phyloP scores from a whole-genome alignment of 2,329 filamentous ascomycete species.

The Cercospora sp. region DNA sequence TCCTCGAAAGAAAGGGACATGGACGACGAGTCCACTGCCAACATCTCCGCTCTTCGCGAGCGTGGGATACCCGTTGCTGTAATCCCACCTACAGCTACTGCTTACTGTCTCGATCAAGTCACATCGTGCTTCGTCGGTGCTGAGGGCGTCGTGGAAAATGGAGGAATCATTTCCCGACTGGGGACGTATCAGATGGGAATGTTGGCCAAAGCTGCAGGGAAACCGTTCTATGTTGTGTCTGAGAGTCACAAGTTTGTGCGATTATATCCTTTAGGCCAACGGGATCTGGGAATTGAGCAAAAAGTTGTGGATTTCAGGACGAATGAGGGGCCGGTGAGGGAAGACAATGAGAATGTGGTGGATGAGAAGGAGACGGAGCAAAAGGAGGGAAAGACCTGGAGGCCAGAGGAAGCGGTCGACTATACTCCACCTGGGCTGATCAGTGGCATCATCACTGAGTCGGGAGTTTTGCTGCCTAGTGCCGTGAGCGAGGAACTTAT shows the following conservation, averaged over 20 bases:
- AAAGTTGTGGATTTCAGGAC: constrained; percentile 72
- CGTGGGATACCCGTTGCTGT: constrained; percentile 81
- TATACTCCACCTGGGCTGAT: constrained; percentile 66
- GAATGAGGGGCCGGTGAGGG: constrained; percentile 40
- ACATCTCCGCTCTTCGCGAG: constrained; percentile 69
- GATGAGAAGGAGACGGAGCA: constrained; percentile 35
- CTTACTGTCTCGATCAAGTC: constrained; percentile 75
- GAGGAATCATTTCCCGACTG: constrained; percentile 85
- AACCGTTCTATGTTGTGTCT: constrained; percentile 85
- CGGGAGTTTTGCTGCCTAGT: constrained; percentile 68
- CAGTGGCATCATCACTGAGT: constrained; percentile 73
- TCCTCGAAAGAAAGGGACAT: constrained; percentile 34
- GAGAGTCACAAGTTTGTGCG: constrained; percentile 97
- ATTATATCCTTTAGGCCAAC: constrained; percentile 78
- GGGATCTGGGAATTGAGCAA: constrained; percentile 78
- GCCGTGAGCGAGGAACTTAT: constrained; percentile 71
- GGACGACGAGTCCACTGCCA: constrained; percentile 46
- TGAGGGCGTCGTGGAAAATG: constrained; percentile 91
- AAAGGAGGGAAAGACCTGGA: constrained; percentile 28
- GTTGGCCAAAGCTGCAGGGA: constrained; percentile 69
- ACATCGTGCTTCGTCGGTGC: constrained; percentile 67
- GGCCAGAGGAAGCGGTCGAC: constrained; percentile 60
- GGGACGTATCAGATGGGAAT: constrained; percentile 85
- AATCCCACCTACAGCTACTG: constrained; percentile 73
- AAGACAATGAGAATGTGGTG: constrained; percentile 23